A percentile compares a stretch with the other conserved stretches of the same genome.
These are phyloP conservation scores for Xylariaceae sp. DNA, from an alignment of 2,329 filamentous ascomycete genomes.

Conservation along the genomic window DNA sequence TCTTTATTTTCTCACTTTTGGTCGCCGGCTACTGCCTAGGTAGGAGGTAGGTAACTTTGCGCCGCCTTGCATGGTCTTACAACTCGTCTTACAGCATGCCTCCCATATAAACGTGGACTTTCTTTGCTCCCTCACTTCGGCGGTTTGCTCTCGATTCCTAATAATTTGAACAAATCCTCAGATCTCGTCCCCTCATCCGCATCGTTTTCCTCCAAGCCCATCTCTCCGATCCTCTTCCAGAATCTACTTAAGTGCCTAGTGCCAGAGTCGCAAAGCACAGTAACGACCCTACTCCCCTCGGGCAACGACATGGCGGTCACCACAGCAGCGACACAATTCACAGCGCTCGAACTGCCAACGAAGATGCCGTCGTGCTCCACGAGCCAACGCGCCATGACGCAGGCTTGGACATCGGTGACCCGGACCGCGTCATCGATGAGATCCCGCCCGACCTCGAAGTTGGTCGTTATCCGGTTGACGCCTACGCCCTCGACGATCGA, in stretches of 20 bases:
- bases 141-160: constrained; percentile 44
- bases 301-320: constrained; percentile 62
- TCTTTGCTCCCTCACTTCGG: constrained; percentile 15
- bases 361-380: constrained; percentile 96
- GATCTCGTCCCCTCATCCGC: constrained; percentile 48
- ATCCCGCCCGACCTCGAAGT: constrained; percentile 83
- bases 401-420: constrained; percentile 84
- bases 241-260: constrained; percentile 80
- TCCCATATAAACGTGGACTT: too few relatives aligned
- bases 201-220: constrained; percentile 62
- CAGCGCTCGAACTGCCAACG: constrained; percentile 88
- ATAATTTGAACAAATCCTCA: constrained; percentile 45
- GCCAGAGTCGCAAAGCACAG: constrained; percentile 81
- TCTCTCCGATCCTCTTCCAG: constrained; percentile 68
- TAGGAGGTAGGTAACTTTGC: too few relatives aligned
- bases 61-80: too few relatives aligned
- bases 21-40: too few relatives aligned
- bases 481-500: constrained; percentile 95
- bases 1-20: too few relatives aligned
- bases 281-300: constrained; percentile 65
- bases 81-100: too few relatives aligned
- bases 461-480: constrained; percentile 88
- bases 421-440: constrained; percentile 86
- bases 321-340: constrained; percentile 85
- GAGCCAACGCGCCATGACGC: constrained; percentile 91